A percentile compares a stretch with the other conserved stretches of the same genome.
These are phyloP conservation scores for Oryza meyeriana DNA, from an alignment of 176 grass and related monocot genomes.

Conservation along the genomic window DNA sequence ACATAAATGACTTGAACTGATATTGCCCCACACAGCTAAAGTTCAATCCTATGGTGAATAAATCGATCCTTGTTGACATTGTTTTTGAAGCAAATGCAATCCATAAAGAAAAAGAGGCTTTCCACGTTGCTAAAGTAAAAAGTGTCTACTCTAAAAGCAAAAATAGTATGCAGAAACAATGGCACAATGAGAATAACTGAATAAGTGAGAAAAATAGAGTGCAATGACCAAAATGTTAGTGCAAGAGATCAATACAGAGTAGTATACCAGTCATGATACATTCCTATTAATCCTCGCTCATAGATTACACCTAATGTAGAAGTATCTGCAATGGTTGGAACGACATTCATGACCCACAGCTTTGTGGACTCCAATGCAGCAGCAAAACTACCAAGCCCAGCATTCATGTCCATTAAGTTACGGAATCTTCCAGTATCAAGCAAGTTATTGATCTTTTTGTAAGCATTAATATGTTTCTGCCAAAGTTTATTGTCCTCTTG, in stretches of 20 bases:
- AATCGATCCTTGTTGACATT: background rate
- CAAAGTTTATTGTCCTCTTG: constrained; percentile 68
- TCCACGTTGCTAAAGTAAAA: background rate
- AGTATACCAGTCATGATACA: constrained; percentile 89
- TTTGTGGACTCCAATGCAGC: constrained; percentile 62
- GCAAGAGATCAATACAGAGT: background rate
- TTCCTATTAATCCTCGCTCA: constrained; percentile 85
- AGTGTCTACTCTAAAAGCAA: background rate
- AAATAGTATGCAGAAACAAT: background rate
- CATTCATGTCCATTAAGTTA: constrained; percentile 94
- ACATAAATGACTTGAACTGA: background rate
- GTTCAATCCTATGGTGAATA: background rate
- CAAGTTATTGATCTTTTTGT: constrained; percentile 65
- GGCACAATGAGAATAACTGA: background rate
- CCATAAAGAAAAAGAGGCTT: background rate
- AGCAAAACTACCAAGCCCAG: constrained; percentile 70
- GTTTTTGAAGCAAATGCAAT: constrained; percentile 1
- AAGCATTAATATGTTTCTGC: constrained; percentile 59
- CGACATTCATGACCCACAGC: constrained; percentile 82
- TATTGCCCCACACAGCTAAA: background rate
- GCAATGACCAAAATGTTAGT: background rate
- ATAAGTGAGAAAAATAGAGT: background rate
- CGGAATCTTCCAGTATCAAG: constrained; percentile 66
- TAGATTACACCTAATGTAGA: constrained; percentile 77
- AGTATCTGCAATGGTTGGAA: constrained; percentile 54